Conservation (phyloP, 2,329 filamentous ascomycete genomes). For the Lecanicillium sp. region DNA sequence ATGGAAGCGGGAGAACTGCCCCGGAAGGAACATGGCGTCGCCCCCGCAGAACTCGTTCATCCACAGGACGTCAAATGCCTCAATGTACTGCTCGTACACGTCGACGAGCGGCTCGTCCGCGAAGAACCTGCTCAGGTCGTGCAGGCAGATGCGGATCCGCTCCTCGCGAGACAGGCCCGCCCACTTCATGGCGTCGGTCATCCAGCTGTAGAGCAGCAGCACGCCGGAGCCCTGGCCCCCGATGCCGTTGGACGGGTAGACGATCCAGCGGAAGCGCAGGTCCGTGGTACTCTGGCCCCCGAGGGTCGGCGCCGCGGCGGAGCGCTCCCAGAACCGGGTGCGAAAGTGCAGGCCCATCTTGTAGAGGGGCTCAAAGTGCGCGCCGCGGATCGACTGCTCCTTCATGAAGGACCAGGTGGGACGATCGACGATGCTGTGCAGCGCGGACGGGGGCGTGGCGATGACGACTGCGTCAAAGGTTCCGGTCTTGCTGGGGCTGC, state of each 20-base stretch:
- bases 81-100: conserved; percentile 7
- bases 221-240: conserved; percentile 9
- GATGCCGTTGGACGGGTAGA: conserved; percentile 8
- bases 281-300: conserved; percentile 13
- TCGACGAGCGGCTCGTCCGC: conserved; percentile 5
- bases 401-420: conserved; percentile 11
- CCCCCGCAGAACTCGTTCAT: conserved; percentile 5
- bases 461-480: conserved; percentile 7
- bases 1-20: conserved; percentile 9
- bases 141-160: conserved; percentile 7
- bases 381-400: conserved; percentile 8
- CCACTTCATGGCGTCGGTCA: conserved; percentile 12
- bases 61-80: conserved; percentile 10
- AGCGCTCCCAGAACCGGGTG: conserved; percentile 11
- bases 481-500: not conserved
- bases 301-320: not conserved
- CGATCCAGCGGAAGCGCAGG: conserved; percentile 13
- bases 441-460: conserved; percentile 3
- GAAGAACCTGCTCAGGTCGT: conserved; percentile 9
- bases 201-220: conserved; percentile 13
- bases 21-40: conserved; percentile 11
- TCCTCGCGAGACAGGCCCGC: conserved; percentile 6
- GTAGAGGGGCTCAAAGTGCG: conserved; percentile 10
- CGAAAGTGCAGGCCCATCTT: conserved; percentile 13
- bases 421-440: conserved; percentile 3